Evolutionary conservation across 2,329 filamentous ascomycete genomes (phyloP).

Genomic region (Fusarium sublunatum): DNA sequence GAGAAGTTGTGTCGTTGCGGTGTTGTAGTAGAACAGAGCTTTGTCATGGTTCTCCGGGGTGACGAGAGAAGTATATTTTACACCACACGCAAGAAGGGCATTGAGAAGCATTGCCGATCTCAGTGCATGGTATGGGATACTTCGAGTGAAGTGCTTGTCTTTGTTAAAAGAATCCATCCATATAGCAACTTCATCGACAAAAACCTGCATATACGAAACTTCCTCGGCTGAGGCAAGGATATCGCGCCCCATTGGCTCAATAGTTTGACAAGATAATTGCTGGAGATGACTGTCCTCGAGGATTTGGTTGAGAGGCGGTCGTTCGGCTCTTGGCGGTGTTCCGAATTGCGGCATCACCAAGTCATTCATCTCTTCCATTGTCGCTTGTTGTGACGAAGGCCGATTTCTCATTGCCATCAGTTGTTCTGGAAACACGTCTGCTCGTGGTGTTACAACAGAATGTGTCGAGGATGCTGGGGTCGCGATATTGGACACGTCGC

Average conservation of each 20-base stretch:
- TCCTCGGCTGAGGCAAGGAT: slow-evolving; percentile 81
- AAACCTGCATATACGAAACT: slow-evolving; percentile 89
- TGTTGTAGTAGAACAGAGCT: slow-evolving; percentile 85
- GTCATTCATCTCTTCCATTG: slow-evolving; percentile 54
- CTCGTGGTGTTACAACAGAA: slow-evolving; percentile 27
- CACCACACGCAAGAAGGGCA: slow-evolving; percentile 88
- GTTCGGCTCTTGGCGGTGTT: slow-evolving; percentile 40
- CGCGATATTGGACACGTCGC: slow-evolving; percentile 42
- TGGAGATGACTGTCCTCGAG: slow-evolving; percentile 14
- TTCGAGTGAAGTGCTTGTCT: slow-evolving; percentile 84
- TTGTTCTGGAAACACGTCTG: slow-evolving; percentile 23
- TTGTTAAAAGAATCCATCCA: slow-evolving; percentile 96
- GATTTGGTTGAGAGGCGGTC: slow-evolving; percentile 2
- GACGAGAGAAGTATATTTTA: slow-evolving; percentile 79
- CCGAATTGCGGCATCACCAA: slow-evolving; percentile 51
- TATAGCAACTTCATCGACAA: slow-evolving; percentile 86
- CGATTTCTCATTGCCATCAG: slow-evolving; percentile 26
- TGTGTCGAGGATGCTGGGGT: slow-evolving; percentile 41
- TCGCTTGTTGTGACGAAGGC: slow-evolving; percentile 38
- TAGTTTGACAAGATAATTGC: neutral
- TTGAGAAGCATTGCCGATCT: slow-evolving; percentile 89
- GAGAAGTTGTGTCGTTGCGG: slow-evolving; percentile 81
- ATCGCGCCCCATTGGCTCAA: slow-evolving; percentile 56
- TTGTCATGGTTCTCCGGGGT: slow-evolving; percentile 80
- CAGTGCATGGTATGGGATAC: slow-evolving; percentile 85